Base-by-base conservation (phyloP, 2,329 filamentous ascomycete genomes). In the Neofusicoccum sp. region DNA sequence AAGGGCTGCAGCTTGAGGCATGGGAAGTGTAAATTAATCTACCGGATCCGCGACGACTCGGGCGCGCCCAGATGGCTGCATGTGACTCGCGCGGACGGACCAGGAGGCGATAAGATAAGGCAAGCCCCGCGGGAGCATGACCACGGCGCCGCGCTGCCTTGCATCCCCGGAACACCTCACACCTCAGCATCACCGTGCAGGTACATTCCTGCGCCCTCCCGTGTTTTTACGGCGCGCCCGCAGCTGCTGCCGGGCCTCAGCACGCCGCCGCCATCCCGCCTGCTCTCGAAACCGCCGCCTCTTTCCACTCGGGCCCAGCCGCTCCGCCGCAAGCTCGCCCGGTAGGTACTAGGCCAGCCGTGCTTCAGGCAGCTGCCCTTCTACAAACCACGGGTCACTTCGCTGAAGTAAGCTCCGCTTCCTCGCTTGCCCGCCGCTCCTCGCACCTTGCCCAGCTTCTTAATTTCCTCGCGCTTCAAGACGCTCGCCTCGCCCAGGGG, bases 1-100 rank as follows among this genome's bases (percentile, higher is more conserved):
- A 47, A 45, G 41, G 44, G 34, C 54, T 36, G 39, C 54, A 22
- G n/a, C 29, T 62, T 47, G 34, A 14, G 48, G 59, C 59, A 54
- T 52, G 59, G 48, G 48, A 52, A 44, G 47, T 62, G 59, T 62
- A 62, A 62, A 62, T 62, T 62, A 62, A 61, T 61, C 58, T 47
- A 50, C 58, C 44, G n/a, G 37, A 49, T 49, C 28, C 22, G 16
- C 12, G 22, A 50, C 41, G 59, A 43, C 34, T 22, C 22, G 29
- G n/a, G 34, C 3, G 16, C 31, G 22, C 31, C 28, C 39, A 34
- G 29, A 3, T 49, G 33, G 14, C 31, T 14, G 41, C 54, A 58
- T 58, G 54, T 58, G 54, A 58, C 54, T 58, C 41, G 48, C 4
- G 33, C 41, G 50, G 41, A 29, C 37, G 37, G 52, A 45, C 36